These are phyloP conservation scores for Eucalyptus melliodora DNA, from an alignment of 345 rosid genomes.

Conservation along the genomic window DNA sequence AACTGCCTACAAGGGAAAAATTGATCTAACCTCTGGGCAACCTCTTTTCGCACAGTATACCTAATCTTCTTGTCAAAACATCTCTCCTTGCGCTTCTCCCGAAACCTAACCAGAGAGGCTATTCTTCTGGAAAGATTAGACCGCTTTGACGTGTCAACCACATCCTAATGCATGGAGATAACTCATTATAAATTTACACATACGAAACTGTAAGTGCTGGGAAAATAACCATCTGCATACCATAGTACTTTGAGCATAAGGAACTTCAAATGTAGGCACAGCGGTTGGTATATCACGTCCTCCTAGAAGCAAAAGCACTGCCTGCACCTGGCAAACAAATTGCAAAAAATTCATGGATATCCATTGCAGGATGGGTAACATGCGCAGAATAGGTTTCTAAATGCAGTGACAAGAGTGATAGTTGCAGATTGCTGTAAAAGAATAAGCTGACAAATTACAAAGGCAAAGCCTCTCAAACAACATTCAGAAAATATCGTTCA, in stretches of 20 bases:
- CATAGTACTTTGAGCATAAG: constrained; percentile 24
- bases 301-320: constrained; percentile 65
- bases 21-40: constrained; percentile 49
- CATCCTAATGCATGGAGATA: constrained; percentile 12
- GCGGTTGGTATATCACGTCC: constrained; percentile 40
- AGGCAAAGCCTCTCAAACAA: not conserved
- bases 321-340: constrained; percentile 39
- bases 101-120: constrained; percentile 68
- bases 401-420: not conserved
- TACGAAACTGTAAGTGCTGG: not conserved
- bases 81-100: constrained; percentile 71
- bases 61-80: constrained; percentile 77
- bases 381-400: not conserved
- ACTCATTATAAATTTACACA: not conserved
- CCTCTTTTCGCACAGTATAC: constrained; percentile 63
- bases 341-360: not conserved
- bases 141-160: constrained; percentile 25
- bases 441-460: not conserved
- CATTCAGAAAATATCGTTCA: not conserved
- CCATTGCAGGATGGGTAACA: not conserved
- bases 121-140: constrained; percentile 56
- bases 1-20: not conserved
- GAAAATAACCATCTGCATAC: constrained; percentile 1
- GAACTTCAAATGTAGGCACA: constrained; percentile 34
- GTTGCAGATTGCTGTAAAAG: not conserved